A percentile compares a stretch with the other conserved stretches of the same genome.
Evolutionary conservation across 768 basidiomycete genomes (phyloP).

Genomic region (Leccinum broughii): DNA sequence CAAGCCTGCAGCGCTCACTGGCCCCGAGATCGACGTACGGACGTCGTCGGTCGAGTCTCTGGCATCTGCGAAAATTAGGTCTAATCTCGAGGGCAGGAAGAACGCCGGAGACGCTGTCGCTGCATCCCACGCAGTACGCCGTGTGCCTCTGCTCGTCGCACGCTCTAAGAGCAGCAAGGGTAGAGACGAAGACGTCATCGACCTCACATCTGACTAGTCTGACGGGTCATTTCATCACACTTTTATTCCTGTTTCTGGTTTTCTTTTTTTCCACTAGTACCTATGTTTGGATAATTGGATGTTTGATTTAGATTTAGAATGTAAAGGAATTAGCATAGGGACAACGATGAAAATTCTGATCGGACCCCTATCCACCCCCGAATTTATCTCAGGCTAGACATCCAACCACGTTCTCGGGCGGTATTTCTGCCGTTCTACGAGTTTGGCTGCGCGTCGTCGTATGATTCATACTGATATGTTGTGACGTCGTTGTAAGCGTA

Average conservation of each 20-base stretch:
- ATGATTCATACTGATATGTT: too few species aligned
- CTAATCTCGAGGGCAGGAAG: not conserved
- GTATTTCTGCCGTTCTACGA: too few species aligned
- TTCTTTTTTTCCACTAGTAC: too few species aligned
- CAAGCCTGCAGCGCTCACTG: constrained; percentile 11
- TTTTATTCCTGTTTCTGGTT: not conserved
- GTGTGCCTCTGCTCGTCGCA: constrained; percentile 25
- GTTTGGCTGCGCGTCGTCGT: too few species aligned
- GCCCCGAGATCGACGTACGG: not conserved
- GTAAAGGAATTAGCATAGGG: too few species aligned
- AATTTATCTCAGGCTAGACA: too few species aligned
- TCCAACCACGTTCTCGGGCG: too few species aligned
- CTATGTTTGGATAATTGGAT: too few species aligned
- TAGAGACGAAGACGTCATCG: constrained; percentile 37
- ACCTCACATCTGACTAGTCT: constrained; percentile 37
- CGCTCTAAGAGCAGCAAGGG: constrained; percentile 16
- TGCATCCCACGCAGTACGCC: not conserved
- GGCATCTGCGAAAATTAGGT: not conserved
- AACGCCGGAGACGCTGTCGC: not conserved
- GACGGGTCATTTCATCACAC: not conserved
- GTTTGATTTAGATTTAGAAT: too few species aligned
- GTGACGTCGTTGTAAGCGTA: too few species aligned
- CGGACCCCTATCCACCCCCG: too few species aligned
- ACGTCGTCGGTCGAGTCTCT: not conserved
- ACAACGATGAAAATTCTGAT: too few species aligned